Evolutionary conservation across 129 eudicot species (phyloP), one percentile per base, ranked within the genome.

Genomic region (Dittrichia graveolens): DNA sequence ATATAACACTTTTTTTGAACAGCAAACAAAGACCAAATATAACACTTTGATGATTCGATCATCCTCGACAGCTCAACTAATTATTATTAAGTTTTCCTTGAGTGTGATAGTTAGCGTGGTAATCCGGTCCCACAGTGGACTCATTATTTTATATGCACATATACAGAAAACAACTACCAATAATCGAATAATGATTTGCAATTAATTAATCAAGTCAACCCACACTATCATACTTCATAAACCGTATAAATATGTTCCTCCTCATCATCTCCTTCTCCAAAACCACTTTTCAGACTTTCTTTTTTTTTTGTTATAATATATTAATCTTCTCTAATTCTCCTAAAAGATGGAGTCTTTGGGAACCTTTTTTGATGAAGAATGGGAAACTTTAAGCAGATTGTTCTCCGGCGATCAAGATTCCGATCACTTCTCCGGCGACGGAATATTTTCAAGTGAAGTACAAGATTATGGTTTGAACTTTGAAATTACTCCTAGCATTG

Each of bases 331-430:
- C 46, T 41, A 49, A 64, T 52, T 52, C 31, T 56, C 56, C n/a
- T 15, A 50, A n/a, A 45, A 78, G 52, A 86, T 88, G 96, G 92
- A 88, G 75, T 13, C 81, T 65, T 62, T 81, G 31, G 96, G 87
- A 72, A 81, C 76, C 79, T 84, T 85, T 69, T 70, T 81, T 37
- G 91, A 92, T 67, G 94, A 87, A 76, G 97, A 92, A 58, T 92
- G 90, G 91, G 94, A 89, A 34, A 76, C 82, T 55, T 61, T 89
- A 75, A 77, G 80, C 81, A 86, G 40, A 78, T 66, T 92, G 75
- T 86, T 92, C 45, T 68, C 96, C 6, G 16, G 54, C 58, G 87
- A 85, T 52, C 85, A 84, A 42, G 84, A 78, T 78, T 71, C 85
- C 15, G 85, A 83, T 35, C 69, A 67, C 18, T 53, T 75, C 7